Percentiles rank a stretch among this genome's conserved stretches.
Evolutionary conservation across 2,329 filamentous ascomycete genomes (phyloP).

Genomic region (Colletotrichum tofieldiae): DNA sequence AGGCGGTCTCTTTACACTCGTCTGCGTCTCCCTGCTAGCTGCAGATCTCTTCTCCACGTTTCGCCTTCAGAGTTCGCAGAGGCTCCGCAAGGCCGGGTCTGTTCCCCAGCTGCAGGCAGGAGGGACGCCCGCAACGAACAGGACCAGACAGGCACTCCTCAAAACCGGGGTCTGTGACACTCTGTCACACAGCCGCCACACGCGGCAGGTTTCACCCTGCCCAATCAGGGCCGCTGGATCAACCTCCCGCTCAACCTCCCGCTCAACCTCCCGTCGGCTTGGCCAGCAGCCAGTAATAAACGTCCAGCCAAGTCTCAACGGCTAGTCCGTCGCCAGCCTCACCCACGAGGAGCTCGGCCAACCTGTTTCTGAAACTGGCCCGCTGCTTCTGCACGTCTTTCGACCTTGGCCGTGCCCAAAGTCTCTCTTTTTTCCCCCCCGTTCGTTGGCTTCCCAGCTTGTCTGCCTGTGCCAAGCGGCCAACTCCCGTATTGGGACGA

Average conservation of each 20-base stretch:
- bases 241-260: neutral
- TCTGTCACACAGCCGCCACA: slow-evolving; percentile 43
- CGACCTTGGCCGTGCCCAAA: slow-evolving; percentile 16
- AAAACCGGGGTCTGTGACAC: slow-evolving; percentile 44
- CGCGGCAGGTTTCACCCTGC: slow-evolving; percentile 41
- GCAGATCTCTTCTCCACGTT: slow-evolving; percentile 32
- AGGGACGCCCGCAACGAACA: neutral
- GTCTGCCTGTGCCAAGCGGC: slow-evolving; percentile 4
- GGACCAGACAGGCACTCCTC: slow-evolving; percentile 5
- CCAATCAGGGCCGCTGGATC: slow-evolving; percentile 7
- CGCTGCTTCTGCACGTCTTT: slow-evolving; percentile 22
- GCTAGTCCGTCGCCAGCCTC: slow-evolving; percentile 23
- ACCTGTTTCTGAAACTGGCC: slow-evolving; percentile 42
- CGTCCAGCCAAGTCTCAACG: neutral
- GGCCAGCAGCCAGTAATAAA: neutral
- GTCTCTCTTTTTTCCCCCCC: neutral
- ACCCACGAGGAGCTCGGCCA: slow-evolving; percentile 13
- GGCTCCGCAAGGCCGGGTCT: neutral
- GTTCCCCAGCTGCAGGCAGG: neutral
- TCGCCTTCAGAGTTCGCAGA: neutral
- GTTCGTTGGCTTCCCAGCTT: neutral
- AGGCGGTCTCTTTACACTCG: slow-evolving; percentile 8
- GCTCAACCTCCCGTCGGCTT: neutral
- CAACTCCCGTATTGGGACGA: slow-evolving; percentile 28
- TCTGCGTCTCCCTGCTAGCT: slow-evolving; percentile 35